Evolutionary conservation across 805 yeast species (phyloP), one percentile per base, ranked within the genome.

Genomic region (Metschnikowia noctiluminum): DNA sequence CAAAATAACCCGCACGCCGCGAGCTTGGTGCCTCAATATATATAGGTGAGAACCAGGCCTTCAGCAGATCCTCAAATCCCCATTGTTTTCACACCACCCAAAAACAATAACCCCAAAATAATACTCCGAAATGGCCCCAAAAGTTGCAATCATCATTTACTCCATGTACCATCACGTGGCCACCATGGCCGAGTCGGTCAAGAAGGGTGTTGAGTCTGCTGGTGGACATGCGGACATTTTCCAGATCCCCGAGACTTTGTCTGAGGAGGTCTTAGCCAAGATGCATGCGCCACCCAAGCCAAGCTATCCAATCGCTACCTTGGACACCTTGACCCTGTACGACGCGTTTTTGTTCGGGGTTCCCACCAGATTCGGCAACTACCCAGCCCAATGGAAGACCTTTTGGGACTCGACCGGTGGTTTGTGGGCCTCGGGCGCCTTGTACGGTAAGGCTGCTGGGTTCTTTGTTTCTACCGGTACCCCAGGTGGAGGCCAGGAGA

Each of bases 131-230:
- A 56, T 56, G 60, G 60, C 60, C 21, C 60, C 60, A 7, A 84
- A 82, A 69, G 76, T 84, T 47, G 91, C 89, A 42, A 84, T 89
- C 56, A 76, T 89, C 66, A 81, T 84, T 65, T 89, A 89, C 78
- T 84, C 96, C 35, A 66, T 85, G 57, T 89, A 87, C 73, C 90
- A 90, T 52, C 96, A 89, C 70, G 71, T 85, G 57, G 81, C 82
- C 55, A 69, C 73, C 38, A 61, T 87, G 60, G 95, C 96, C 35
- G 80, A 83, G 64, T 72, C 86, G 39, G 81, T 81, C 62, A 78
- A 85, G 69, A 69, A 69, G 47, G 96, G 96, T 58, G 77, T 87
- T 39, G 84, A 79, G 63, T 73, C 79, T 8, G 81, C 86, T 13
- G 95, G 92, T 53, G 51, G 60, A 12, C 58, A 62, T 2, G 84